Conservation (phyloP, 345 rosid species). For the Gossypium australe region DNA sequence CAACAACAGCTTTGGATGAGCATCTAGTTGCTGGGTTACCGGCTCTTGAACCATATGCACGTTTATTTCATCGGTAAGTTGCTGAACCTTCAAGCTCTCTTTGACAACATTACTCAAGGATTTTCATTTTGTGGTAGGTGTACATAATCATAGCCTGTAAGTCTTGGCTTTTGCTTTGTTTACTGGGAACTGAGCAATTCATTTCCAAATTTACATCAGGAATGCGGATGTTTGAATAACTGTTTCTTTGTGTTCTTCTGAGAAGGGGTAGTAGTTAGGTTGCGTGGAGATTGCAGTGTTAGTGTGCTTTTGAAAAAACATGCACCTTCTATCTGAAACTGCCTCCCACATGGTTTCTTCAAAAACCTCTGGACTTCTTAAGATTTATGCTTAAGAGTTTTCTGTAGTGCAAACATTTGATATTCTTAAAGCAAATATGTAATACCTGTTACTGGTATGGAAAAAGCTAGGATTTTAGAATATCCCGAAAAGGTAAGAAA, state of each 20-base stretch:
- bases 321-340: neutral
- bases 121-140: neutral
- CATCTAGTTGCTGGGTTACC: conserved; percentile 98
- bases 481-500: neutral
- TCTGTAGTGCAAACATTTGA: neutral
- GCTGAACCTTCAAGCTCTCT: conserved; percentile 1
- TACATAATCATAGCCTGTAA: neutral
- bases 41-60: conserved; percentile 96
- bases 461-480: neutral
- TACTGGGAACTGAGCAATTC: neutral
- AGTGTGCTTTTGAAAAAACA: neutral
- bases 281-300: neutral
- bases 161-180: neutral
- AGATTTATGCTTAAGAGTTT: neutral
- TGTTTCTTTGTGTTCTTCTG: neutral
- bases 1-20: conserved; percentile 91
- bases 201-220: neutral
- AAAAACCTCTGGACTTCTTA: neutral
- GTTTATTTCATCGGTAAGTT: conserved; percentile 82
- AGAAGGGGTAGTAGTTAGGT: neutral
- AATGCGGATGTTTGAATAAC: neutral
- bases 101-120: neutral
- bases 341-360: neutral
- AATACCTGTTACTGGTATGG: neutral
- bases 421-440: neutral